Conservation (phyloP, 2,329 filamentous ascomycete species). For the Pseudogymnoascus sp. region DNA sequence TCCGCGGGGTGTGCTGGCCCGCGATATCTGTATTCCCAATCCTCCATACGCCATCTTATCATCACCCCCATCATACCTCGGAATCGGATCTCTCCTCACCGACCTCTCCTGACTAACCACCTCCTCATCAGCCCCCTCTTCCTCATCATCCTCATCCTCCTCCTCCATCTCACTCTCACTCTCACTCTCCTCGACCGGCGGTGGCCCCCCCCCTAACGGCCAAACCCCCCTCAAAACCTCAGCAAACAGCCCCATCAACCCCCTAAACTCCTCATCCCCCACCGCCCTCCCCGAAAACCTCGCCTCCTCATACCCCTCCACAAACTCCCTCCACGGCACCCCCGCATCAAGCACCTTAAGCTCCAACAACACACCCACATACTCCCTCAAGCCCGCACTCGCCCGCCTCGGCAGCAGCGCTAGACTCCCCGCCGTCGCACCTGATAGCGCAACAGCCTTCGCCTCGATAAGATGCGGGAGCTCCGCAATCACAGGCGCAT, state of each 20-base stretch:
- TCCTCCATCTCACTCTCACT: background rate
- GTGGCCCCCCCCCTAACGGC: slow-evolving; percentile 22
- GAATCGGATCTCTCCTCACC: background rate
- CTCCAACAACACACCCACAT: slow-evolving; percentile 60
- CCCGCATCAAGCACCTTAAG: slow-evolving; percentile 56
- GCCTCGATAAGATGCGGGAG: slow-evolving; percentile 86
- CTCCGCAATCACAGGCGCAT: slow-evolving; percentile 70
- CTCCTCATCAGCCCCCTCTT: slow-evolving; percentile 10
- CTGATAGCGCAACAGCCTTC: slow-evolving; percentile 75
- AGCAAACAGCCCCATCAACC: slow-evolving; percentile 77
- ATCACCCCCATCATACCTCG: background rate
- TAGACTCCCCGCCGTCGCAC: slow-evolving; percentile 45
- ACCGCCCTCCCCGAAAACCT: slow-evolving; percentile 69
- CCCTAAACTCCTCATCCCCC: slow-evolving; percentile 61
- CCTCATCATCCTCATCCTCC: slow-evolving; percentile 8
- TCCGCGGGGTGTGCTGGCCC: background rate
- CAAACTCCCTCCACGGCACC: slow-evolving; percentile 48
- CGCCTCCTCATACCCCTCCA: slow-evolving; percentile 71
- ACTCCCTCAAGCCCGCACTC: slow-evolving; percentile 69
- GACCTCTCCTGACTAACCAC: background rate
- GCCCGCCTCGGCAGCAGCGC: slow-evolving; percentile 61
- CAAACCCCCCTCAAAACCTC: slow-evolving; percentile 70
- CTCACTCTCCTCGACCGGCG: slow-evolving; percentile 33
- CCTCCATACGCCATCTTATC: background rate
- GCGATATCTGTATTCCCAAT: background rate